A percentile compares a stretch with the other conserved stretches of the same genome.
These are phyloP conservation scores for Calonectria naviculata DNA, from an alignment of 2,329 filamentous ascomycete species.

Conservation along the genomic window DNA sequence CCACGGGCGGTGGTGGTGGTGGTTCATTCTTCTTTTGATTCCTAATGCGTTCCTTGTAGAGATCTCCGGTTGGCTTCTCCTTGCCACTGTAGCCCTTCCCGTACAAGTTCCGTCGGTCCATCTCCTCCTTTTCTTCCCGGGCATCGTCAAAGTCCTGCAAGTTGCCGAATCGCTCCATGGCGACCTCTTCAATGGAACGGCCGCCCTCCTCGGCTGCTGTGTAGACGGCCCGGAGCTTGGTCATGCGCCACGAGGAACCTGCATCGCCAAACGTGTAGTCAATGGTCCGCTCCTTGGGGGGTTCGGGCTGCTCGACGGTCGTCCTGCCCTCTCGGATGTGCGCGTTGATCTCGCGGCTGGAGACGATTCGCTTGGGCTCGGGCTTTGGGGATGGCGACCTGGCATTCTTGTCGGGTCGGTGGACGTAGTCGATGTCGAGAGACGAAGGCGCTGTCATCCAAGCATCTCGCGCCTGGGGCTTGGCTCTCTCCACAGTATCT, in stretches of 20 bases:
- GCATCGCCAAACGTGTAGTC: conserved; percentile 89
- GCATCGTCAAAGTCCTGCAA: conserved; percentile 91
- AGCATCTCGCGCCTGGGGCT: conserved; percentile 75
- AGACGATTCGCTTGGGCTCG: conserved; percentile 77
- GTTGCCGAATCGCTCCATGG: conserved; percentile 82
- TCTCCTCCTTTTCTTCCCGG: conserved; percentile 89
- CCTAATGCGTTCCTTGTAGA: conserved; percentile 82
- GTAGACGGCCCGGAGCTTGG: conserved; percentile 89
- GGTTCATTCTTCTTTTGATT: conserved; percentile 57
- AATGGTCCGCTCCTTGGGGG: conserved; percentile 67
- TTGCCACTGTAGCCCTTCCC: conserved; percentile 87
- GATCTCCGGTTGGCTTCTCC: conserved; percentile 86
- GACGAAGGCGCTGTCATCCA: conserved; percentile 95
- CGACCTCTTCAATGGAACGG: conserved; percentile 82
- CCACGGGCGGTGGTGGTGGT: conserved; percentile 30
- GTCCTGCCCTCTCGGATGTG: conserved; percentile 65
- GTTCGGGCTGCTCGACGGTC: conserved; percentile 26
- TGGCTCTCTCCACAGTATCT: conserved; percentile 38
- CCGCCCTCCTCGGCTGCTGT: conserved; percentile 79
- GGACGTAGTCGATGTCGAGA: conserved; percentile 85
- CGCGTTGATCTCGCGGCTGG: conserved; percentile 84
- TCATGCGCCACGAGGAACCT: conserved; percentile 97
- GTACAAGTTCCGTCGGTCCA: conserved; percentile 85
- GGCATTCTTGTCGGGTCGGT: conserved; percentile 66
- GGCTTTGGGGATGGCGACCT: conserved; percentile 64